These are phyloP conservation scores for Alternaria solani DNA, from an alignment of 2,329 filamentous ascomycete species.

Conservation along the genomic window DNA sequence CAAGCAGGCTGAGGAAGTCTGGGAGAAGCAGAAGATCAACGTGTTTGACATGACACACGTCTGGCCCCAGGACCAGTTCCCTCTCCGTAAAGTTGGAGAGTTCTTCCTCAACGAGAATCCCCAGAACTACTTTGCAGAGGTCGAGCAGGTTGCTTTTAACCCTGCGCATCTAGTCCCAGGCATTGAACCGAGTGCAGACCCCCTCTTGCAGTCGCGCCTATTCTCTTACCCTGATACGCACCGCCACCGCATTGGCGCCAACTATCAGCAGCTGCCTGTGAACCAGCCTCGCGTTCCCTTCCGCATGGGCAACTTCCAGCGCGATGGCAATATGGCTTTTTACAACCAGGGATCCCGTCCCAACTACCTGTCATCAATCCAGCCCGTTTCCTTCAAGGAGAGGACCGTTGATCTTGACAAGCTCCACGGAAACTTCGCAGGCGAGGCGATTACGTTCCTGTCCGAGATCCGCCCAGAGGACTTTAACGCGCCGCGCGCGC, in stretches of 20 bases:
- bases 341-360: slow-evolving; percentile 69
- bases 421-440: slow-evolving; percentile 60
- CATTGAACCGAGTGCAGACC: slow-evolving; percentile 73
- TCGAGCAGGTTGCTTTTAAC: slow-evolving; percentile 75
- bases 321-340: slow-evolving; percentile 75
- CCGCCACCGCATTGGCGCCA: slow-evolving; percentile 64
- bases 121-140: slow-evolving; percentile 70
- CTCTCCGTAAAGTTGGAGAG: slow-evolving; percentile 62
- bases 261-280: slow-evolving; percentile 67
- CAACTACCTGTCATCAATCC: slow-evolving; percentile 63
- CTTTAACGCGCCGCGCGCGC: slow-evolving; percentile 63
- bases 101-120: slow-evolving; percentile 63
- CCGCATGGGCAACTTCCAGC: slow-evolving; percentile 70
- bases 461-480: slow-evolving; percentile 63
- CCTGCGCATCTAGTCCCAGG: slow-evolving; percentile 73
- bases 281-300: slow-evolving; percentile 64
- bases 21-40: slow-evolving; percentile 64
- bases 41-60: slow-evolving; percentile 64
- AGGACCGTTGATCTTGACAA: slow-evolving; percentile 59
- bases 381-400: slow-evolving; percentile 60
- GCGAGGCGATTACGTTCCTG: slow-evolving; percentile 60
- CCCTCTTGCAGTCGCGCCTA: slow-evolving; percentile 72
- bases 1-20: slow-evolving; percentile 60
- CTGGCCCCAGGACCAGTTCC: slow-evolving; percentile 63
- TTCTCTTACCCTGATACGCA: slow-evolving; percentile 76